A percentile compares a stretch with the other conserved stretches of the same genome.
These are phyloP conservation scores for Heliamphora exappendiculata DNA, from an alignment of 148 eudicot species.

Conservation along the genomic window DNA sequence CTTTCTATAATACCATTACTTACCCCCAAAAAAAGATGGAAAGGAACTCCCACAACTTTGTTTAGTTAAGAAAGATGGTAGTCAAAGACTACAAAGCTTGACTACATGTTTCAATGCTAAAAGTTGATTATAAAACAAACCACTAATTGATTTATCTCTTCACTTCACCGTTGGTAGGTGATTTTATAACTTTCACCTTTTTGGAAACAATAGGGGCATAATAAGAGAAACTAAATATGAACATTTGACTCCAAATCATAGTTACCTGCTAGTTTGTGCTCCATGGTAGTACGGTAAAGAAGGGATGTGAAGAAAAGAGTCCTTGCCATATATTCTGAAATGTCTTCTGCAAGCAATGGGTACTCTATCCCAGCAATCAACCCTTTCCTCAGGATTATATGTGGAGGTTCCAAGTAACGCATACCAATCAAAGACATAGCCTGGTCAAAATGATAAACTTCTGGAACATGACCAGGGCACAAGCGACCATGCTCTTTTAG, in stretches of 20 bases:
- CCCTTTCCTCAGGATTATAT: conserved; percentile 87
- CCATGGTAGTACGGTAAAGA: conserved; percentile 68
- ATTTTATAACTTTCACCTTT: background rate
- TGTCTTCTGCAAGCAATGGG: conserved; percentile 79
- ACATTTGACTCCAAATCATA: background rate
- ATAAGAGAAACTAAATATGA: background rate
- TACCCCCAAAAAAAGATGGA: too few relatives aligned
- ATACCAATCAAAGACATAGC: conserved; percentile 86
- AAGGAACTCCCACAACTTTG: background rate
- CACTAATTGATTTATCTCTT: background rate
- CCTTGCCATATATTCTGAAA: conserved; percentile 73
- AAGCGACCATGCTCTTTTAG: conserved; percentile 64
- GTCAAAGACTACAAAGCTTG: background rate
- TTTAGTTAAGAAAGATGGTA: background rate
- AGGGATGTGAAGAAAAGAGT: conserved; percentile 89
- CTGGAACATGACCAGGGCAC: conserved; percentile 87
- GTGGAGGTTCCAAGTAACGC: conserved; percentile 97
- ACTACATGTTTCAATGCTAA: background rate
- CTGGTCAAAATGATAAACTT: conserved; percentile 89
- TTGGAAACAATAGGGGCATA: background rate
- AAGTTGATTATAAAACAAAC: background rate
- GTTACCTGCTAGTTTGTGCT: conserved; percentile 75
- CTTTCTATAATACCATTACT: too few relatives aligned
- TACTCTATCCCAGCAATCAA: conserved; percentile 87
- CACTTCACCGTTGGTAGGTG: background rate